Conservation (phyloP, 352 stramenopile species). For the Pythium grandisporangium region DNA sequence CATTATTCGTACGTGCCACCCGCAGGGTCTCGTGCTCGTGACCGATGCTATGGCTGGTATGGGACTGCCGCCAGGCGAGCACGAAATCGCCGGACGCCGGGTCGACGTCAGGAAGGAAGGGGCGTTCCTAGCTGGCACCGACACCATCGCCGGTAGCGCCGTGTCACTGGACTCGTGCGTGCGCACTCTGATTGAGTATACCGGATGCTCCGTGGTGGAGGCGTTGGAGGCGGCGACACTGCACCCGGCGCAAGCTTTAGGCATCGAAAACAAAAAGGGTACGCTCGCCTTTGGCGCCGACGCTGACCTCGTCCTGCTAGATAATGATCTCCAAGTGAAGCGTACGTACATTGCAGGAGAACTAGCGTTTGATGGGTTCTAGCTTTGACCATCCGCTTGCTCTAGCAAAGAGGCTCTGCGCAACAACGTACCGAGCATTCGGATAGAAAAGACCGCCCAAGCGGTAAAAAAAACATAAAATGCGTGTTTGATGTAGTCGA, state of each 20-base stretch:
- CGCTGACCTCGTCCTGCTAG: slow-evolving; percentile 80
- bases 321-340: slow-evolving; percentile 55
- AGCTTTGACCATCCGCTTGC: too few species aligned
- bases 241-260: slow-evolving; percentile 65
- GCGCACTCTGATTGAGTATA: slow-evolving; percentile 72
- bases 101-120: slow-evolving; percentile 42
- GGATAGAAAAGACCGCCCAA: too few species aligned
- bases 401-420: too few species aligned
- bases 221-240: slow-evolving; percentile 66
- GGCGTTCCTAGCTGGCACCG: slow-evolving; percentile 52
- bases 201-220: slow-evolving; percentile 63
- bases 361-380: slow-evolving; percentile 32
- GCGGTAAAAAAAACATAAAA: too few species aligned
- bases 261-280: slow-evolving; percentile 48
- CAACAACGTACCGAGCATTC: too few species aligned
- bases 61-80: slow-evolving; percentile 53
- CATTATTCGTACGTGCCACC: slow-evolving; percentile 79
- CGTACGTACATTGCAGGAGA: slow-evolving; percentile 70
- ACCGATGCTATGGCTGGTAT: slow-evolving; percentile 82
- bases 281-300: slow-evolving; percentile 63
- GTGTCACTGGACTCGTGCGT: slow-evolving; percentile 81
- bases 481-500: too few species aligned
- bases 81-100: slow-evolving; percentile 63
- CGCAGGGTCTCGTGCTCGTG: slow-evolving; percentile 69
- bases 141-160: slow-evolving; percentile 80